phyloP scores from a whole-genome alignment of 2,329 filamentous ascomycete genomes.

The Calonectria ilicicola region DNA sequence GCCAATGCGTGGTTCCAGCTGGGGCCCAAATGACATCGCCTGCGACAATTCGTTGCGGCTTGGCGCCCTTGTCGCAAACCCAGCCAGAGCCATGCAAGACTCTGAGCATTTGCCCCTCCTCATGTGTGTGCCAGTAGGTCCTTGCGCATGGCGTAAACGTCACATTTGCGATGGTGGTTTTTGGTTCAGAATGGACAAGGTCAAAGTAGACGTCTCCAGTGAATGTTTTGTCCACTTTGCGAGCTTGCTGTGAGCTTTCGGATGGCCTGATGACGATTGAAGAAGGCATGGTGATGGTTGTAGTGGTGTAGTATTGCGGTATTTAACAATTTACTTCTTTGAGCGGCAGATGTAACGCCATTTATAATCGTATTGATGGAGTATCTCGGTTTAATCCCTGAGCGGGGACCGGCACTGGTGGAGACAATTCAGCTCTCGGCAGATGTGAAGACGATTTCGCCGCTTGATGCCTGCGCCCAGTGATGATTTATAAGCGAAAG shows the following conservation, averaged over 20 bases:
- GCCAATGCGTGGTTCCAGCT: constrained; percentile 14
- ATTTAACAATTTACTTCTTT: not conserved
- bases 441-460: too few species aligned
- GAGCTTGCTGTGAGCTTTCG: not conserved
- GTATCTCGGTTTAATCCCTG: not conserved
- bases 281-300: not conserved
- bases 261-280: not conserved
- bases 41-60: not conserved
- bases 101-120: constrained; percentile 12
- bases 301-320: not conserved
- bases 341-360: not conserved
- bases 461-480: too few species aligned
- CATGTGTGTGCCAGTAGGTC: constrained; percentile 16
- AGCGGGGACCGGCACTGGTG: not conserved
- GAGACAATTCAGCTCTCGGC: not conserved
- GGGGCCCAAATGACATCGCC: constrained; percentile 5
- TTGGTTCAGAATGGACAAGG: not conserved
- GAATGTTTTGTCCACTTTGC: constrained; percentile 6
- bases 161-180: constrained; percentile 3
- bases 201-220: constrained; percentile 17
- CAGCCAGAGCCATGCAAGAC: constrained; percentile 9
- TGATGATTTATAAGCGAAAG: too few species aligned
- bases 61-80: constrained; percentile 15
- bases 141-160: constrained; percentile 16
- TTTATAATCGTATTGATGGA: not conserved